Percentiles rank a stretch among this genome's conserved stretches.
Conservation (phyloP, 2,329 filamentous ascomycete genomes). For the Amesomyces nigricolor region DNA sequence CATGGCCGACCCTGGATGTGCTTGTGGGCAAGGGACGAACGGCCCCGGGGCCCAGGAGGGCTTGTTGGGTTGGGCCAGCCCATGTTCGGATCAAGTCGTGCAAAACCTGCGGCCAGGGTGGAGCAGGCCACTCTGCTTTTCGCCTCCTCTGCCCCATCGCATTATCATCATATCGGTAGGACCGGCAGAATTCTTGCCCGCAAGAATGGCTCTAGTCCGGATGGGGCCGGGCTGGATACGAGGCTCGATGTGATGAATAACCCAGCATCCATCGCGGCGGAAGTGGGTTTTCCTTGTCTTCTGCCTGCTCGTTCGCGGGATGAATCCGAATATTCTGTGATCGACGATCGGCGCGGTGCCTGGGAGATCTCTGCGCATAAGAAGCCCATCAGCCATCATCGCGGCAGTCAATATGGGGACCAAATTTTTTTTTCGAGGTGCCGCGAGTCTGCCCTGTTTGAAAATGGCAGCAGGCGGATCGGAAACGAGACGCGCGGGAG, state of each 20-base stretch:
- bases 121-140: slow-evolving; percentile 10
- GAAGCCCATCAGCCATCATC: too few relatives aligned
- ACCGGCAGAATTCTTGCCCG: not conserved
- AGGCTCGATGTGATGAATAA: slow-evolving; percentile 1
- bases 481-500: too few relatives aligned
- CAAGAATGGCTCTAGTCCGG: slow-evolving; percentile 2
- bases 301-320: too few relatives aligned
- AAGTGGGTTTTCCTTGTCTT: too few relatives aligned
- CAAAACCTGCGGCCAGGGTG: slow-evolving; percentile 7
- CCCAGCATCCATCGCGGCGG: too few relatives aligned
- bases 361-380: too few relatives aligned
- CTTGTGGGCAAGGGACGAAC: not conserved
- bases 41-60: not conserved
- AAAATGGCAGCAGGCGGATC: too few relatives aligned
- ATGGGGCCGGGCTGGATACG: slow-evolving; percentile 11
- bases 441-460: too few relatives aligned
- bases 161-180: slow-evolving; percentile 1
- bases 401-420: too few relatives aligned
- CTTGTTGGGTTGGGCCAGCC: not conserved
- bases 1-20: not conserved
- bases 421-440: too few relatives aligned
- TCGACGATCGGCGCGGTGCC: too few relatives aligned
- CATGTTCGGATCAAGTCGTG: not conserved
- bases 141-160: slow-evolving; percentile 10
- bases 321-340: too few relatives aligned